Percentiles rank a stretch among this genome's conserved stretches.
Conservation (phyloP, 768 basidiomycete genomes). For the Boletus subcaerulescens region DNA sequence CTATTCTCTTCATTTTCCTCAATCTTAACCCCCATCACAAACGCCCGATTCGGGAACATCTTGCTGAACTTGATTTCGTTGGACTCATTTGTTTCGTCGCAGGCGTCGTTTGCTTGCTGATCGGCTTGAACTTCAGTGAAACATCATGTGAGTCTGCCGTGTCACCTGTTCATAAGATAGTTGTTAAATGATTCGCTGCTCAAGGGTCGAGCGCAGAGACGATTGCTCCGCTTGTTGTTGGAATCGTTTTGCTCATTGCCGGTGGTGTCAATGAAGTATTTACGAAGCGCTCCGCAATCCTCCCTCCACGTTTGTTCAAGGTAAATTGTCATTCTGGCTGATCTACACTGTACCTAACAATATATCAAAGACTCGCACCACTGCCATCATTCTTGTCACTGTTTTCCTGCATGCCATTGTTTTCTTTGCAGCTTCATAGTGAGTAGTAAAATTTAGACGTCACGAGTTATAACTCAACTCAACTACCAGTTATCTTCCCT, state of each 20-base stretch:
- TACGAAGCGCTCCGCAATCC: constrained; percentile 64
- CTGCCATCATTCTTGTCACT: constrained; percentile 53
- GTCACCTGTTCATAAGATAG: neutral
- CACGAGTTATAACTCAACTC: neutral
- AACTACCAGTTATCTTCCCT: constrained; percentile 52
- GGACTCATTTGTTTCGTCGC: constrained; percentile 61
- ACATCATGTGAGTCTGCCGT: constrained; percentile 49
- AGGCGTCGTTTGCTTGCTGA: constrained; percentile 64
- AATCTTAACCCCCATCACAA: constrained; percentile 75
- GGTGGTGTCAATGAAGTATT: constrained; percentile 56
- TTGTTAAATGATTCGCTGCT: neutral
- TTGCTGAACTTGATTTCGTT: constrained; percentile 67
- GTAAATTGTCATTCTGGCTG: constrained; percentile 30
- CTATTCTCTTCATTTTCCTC: constrained; percentile 66
- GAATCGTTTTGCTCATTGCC: constrained; percentile 48
- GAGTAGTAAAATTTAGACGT: neutral
- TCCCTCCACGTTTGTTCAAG: constrained; percentile 75
- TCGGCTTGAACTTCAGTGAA: constrained; percentile 74
- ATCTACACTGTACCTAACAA: neutral
- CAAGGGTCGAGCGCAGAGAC: constrained; percentile 59
- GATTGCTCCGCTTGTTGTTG: constrained; percentile 60
- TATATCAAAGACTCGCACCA: constrained; percentile 64
- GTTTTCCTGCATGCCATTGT: constrained; percentile 61
- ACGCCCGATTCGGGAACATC: constrained; percentile 54
- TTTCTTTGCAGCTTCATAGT: constrained; percentile 50